Evolutionary conservation across 805 yeast species (phyloP).

Genomic region (Suhomyces sp.): DNA sequence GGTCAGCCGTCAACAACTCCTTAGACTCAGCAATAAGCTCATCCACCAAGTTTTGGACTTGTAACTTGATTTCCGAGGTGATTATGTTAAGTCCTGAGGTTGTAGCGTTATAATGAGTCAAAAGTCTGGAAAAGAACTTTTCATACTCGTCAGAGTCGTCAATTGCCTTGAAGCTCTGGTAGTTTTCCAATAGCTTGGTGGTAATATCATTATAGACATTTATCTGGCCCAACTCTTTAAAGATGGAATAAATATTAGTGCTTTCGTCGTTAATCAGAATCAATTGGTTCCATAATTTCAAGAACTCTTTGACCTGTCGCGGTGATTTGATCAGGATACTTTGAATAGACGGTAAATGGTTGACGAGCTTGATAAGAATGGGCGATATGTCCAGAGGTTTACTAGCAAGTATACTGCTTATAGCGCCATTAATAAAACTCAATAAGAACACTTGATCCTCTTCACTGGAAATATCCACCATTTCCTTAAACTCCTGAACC

Average conservation of each 20-base stretch:
- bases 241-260: constrained; percentile 20
- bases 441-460: constrained; percentile 27
- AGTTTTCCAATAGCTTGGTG: constrained; percentile 22
- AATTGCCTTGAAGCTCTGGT: constrained; percentile 4
- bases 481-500: constrained; percentile 28
- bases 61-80: constrained; percentile 21
- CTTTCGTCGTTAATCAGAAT: constrained; percentile 12
- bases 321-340: constrained; percentile 19
- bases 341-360: constrained; percentile 21
- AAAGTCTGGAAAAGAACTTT: constrained; percentile 10
- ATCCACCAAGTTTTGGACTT: constrained; percentile 23
- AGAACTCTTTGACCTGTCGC: constrained; percentile 17
- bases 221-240: constrained; percentile 21
- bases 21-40: constrained; percentile 20
- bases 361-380: constrained; percentile 21
- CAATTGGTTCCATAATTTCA: constrained; percentile 26
- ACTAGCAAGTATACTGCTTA: constrained; percentile 23
- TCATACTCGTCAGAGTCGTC: constrained; percentile 9
- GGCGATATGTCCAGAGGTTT: constrained; percentile 12
- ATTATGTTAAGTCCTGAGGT: constrained; percentile 9
- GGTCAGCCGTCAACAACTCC: constrained; percentile 9
- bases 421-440: constrained; percentile 40
- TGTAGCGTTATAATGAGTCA: constrained; percentile 9
- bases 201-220: constrained; percentile 27
- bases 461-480: constrained; percentile 23